phyloP scores from a whole-genome alignment of 176 grass and related monocot species.

The Juncus inflexus region DNA sequence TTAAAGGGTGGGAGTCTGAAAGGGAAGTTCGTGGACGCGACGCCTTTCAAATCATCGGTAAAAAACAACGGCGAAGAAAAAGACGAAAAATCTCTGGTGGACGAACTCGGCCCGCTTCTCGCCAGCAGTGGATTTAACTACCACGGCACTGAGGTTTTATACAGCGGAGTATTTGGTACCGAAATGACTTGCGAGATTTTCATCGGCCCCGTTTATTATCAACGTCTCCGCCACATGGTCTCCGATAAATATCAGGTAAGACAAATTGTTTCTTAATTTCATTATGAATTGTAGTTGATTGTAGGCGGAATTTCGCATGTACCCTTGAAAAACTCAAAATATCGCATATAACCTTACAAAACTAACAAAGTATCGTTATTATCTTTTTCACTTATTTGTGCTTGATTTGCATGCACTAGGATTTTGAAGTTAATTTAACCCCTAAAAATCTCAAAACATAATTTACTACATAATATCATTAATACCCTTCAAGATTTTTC shows the following conservation, averaged over 20 bases:
- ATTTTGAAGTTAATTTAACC: too few species aligned
- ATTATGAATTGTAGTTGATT: too few species aligned
- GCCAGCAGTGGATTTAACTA: conserved; percentile 79
- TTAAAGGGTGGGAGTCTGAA: conserved; percentile 71
- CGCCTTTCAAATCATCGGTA: conserved; percentile 70
- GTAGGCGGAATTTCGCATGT: too few species aligned
- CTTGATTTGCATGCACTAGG: too few species aligned
- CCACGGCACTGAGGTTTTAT: conserved; percentile 74
- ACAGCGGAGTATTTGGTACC: conserved; percentile 84
- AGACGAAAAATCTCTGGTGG: conserved; percentile 38
- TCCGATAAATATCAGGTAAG: conserved; percentile 96
- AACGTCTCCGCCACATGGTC: conserved; percentile 97
- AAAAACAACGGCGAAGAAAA: conserved; percentile 26
- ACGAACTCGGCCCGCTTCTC: conserved; percentile 76
- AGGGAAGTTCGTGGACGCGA: conserved; percentile 86
- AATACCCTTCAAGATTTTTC: not conserved
- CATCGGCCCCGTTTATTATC: conserved; percentile 95
- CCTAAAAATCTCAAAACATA: too few species aligned
- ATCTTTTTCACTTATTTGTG: too few species aligned
- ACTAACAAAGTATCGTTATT: not conserved
- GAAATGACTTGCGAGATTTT: conserved; percentile 79
- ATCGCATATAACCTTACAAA: too few species aligned
- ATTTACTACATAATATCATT: not conserved
- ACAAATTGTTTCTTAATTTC: not conserved
- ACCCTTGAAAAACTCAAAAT: too few species aligned